Evolutionary conservation across 2,329 filamentous ascomycete genomes (phyloP).

Genomic region (Fusarium sulawesiense): DNA sequence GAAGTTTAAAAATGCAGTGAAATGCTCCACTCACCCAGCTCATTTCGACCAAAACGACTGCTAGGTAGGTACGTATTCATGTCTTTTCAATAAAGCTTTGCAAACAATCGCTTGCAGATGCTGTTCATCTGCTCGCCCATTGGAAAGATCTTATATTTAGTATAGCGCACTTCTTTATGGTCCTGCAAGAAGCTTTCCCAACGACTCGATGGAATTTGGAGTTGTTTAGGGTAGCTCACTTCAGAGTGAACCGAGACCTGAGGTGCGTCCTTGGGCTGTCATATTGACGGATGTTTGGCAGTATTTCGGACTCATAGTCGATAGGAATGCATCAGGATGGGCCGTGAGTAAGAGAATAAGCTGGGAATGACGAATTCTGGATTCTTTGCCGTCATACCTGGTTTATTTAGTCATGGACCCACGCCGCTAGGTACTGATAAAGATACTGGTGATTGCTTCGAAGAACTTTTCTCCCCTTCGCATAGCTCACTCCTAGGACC

Average conservation of each 20-base stretch:
- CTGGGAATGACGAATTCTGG: background rate
- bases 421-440: conserved; percentile 22
- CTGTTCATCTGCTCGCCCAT: background rate
- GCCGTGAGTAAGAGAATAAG: background rate
- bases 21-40: background rate
- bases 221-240: background rate
- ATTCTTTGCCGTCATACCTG: background rate
- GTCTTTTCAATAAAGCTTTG: background rate
- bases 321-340: background rate
- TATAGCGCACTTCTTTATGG: background rate
- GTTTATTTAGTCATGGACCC: conserved; percentile 24
- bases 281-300: background rate
- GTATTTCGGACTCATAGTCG: background rate
- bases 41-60: no score
- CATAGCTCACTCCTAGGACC: background rate
- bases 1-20: background rate
- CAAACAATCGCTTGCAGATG: background rate
- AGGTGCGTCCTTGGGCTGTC: background rate
- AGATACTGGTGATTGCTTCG: conserved; percentile 12
- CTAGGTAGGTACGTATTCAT: background rate
- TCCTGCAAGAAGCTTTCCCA: background rate
- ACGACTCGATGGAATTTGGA: background rate
- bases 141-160: background rate
- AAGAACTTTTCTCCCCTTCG: background rate
- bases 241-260: background rate